Base-by-base conservation (phyloP, 441 rosid genomes). In the Gossypium gossypioides region DNA sequence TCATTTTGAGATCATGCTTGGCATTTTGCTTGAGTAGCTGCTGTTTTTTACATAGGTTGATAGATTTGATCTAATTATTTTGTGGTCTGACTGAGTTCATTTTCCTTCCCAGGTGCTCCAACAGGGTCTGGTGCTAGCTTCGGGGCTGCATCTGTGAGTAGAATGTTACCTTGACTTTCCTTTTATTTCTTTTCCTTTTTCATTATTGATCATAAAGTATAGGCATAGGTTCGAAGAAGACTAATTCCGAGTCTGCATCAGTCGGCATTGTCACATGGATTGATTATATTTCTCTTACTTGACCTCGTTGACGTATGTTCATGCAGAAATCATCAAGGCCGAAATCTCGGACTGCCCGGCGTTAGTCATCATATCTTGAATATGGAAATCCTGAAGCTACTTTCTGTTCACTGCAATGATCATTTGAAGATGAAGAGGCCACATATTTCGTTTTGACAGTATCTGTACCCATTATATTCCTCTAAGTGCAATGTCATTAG, bases 41-140 rank as follows among this genome's bases (percentile, higher is more conserved):
- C 66, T 16, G 22, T 58, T 13, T 57, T 58, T 58, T 58, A 29
- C 48, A 3, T 60, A n/a, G 22, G 46, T 60, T 60, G 65, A 15
- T 29, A 60, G 22, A 29, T 15, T 60, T 60, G 65, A 29, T 60
- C 22, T 32, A 60, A 32, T 15, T 29, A 32, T 60, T 29, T 50
- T 25, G 59, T 4, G 29, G 8, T 79, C 50, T 73, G 61, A 78
- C 70, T 64, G 16, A 40, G 32, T 54, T 75, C 13, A 42, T 58
- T 72, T 74, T 65, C 73, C 68, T 71, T 72, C 18, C 67, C 82
- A 89, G 97, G 89, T 77, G 74, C 85, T 78, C 83, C 90, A 73
- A 77, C 85, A 1, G 87, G 86, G n/a, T 89, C 95, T 46, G 97
- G 94, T 42, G 84, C 97, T 78, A 92, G 98, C 90, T 89, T 95